Conservation (phyloP, 2,329 filamentous ascomycete species). For the Cladosporium velox region DNA sequence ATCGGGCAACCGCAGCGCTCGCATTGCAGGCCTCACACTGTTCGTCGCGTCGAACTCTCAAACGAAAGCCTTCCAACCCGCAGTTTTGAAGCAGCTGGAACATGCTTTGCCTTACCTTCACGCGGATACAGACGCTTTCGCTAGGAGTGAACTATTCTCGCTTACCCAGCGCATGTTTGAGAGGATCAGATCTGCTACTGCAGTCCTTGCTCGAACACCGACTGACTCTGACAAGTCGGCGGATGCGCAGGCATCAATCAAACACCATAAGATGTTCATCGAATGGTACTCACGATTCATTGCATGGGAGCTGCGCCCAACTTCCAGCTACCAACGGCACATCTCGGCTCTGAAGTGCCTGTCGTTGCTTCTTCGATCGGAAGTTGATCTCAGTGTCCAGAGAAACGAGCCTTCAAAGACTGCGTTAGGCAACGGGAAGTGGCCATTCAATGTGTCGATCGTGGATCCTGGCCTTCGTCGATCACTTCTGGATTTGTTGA, state of each 20-base stretch:
- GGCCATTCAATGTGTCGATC: constrained; percentile 52
- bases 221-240: background rate
- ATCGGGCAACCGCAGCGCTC: constrained; percentile 52
- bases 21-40: constrained; percentile 78
- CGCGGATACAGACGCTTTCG: constrained; percentile 81
- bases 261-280: constrained; percentile 57
- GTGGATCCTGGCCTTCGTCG: constrained; percentile 53
- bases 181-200: constrained; percentile 68
- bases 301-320: constrained; percentile 71
- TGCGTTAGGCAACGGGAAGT: constrained; percentile 51
- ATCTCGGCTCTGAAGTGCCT: constrained; percentile 76
- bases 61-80: constrained; percentile 68
- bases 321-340: constrained; percentile 86
- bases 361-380: constrained; percentile 66
- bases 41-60: constrained; percentile 74
- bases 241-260: background rate
- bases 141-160: constrained; percentile 76
- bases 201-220: constrained; percentile 45
- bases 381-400: constrained; percentile 58
- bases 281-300: constrained; percentile 74
- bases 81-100: constrained; percentile 63
- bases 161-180: constrained; percentile 75
- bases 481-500: constrained; percentile 72
- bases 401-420: constrained; percentile 46
- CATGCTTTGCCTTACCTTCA: constrained; percentile 56